These are phyloP conservation scores for Brassica balearica DNA, from an alignment of 441 rosid genomes.

Conservation along the genomic window DNA sequence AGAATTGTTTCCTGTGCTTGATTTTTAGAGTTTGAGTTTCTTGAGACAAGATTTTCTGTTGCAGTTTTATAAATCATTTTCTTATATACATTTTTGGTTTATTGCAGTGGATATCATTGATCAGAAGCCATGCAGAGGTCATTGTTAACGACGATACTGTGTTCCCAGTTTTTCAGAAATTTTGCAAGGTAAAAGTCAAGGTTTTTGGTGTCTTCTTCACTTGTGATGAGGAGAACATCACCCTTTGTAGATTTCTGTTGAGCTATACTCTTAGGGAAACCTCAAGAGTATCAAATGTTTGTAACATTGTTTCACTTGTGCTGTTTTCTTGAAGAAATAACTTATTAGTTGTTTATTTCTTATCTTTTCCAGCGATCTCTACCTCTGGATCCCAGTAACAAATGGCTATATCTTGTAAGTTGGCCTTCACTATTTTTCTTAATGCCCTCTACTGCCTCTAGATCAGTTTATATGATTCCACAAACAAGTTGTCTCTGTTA, in stretches of 20 bases:
- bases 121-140: slow-evolving; percentile 83
- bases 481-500: not conserved
- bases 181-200: slow-evolving; percentile 72
- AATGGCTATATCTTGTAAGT: slow-evolving; percentile 75
- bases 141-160: slow-evolving; percentile 74
- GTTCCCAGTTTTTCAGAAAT: slow-evolving; percentile 71
- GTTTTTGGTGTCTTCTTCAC: slow-evolving; percentile 4
- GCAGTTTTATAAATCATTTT: slow-evolving; percentile 16
- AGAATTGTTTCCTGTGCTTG: not conserved
- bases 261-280: not conserved
- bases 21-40: slow-evolving; percentile 2
- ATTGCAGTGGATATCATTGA: slow-evolving; percentile 80
- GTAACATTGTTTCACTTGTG: not conserved
- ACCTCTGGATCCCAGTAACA: slow-evolving; percentile 61
- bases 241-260: not conserved
- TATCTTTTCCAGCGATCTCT: slow-evolving; percentile 67
- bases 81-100: slow-evolving; percentile 8
- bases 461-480: slow-evolving; percentile 3
- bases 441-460: not conserved
- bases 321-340: slow-evolving; percentile 1
- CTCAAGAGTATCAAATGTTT: not conserved
- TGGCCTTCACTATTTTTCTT: slow-evolving; percentile 12
- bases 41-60: not conserved
- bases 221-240: not conserved
- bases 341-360: not conserved